A percentile compares a stretch with the other conserved stretches of the same genome.
Conservation (phyloP, 1,284 basidiomycete genomes). For the Sanghuangporus sanghuang region DNA sequence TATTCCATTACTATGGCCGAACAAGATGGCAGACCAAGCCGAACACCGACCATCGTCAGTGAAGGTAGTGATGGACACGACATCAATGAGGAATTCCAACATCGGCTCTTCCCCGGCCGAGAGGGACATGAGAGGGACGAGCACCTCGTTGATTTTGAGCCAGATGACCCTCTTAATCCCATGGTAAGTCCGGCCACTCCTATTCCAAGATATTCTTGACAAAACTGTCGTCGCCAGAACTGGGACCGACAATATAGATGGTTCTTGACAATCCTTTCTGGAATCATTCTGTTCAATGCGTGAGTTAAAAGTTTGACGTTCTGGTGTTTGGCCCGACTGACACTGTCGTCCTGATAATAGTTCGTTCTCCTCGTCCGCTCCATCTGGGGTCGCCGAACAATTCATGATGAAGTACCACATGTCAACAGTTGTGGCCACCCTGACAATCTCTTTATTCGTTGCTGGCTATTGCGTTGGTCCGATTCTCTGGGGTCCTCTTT, state of each 20-base stretch:
- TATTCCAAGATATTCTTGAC: not conserved
- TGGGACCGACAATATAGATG: slow-evolving; percentile 56
- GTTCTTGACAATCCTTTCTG: slow-evolving; percentile 57
- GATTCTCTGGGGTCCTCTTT: slow-evolving; percentile 43
- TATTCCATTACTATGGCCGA: not conserved
- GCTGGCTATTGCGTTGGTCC: slow-evolving; percentile 45
- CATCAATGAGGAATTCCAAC: slow-evolving; percentile 8
- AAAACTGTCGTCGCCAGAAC: slow-evolving; percentile 34
- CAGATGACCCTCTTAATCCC: slow-evolving; percentile 38
- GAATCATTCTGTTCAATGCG: slow-evolving; percentile 66
- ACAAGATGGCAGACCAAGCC: not conserved
- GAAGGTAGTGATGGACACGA: not conserved
- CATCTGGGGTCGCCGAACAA: slow-evolving; percentile 40
- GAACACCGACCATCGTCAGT: slow-evolving; percentile 9
- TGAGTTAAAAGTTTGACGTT: slow-evolving; percentile 26
- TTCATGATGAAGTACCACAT: slow-evolving; percentile 52
- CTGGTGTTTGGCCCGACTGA: not conserved
- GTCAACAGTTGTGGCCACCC: slow-evolving; percentile 38
- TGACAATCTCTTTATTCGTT: slow-evolving; percentile 38
- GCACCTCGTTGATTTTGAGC: slow-evolving; percentile 29
- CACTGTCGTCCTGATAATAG: slow-evolving; percentile 26
- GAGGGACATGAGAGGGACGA: slow-evolving; percentile 21
- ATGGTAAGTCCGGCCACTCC: slow-evolving; percentile 25
- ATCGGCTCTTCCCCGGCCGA: slow-evolving; percentile 13
- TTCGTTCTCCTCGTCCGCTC: slow-evolving; percentile 59